Conservation (phyloP, 2,329 filamentous ascomycete genomes). For the Xylariaceae sp. region DNA sequence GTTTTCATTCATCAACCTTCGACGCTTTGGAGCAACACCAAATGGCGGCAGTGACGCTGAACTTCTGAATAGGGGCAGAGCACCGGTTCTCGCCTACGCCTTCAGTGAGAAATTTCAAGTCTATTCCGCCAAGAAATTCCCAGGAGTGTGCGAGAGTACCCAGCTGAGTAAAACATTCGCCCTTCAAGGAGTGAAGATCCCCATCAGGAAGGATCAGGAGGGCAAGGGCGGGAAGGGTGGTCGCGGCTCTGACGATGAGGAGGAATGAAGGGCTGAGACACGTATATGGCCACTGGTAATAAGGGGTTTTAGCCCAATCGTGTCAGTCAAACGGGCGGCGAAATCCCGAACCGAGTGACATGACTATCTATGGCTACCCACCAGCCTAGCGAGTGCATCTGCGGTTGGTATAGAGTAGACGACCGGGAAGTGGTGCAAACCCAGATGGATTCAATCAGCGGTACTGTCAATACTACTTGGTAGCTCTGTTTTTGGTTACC, state of each 20-base stretch:
- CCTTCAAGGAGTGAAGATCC: slow-evolving; percentile 93
- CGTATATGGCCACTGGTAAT: background rate
- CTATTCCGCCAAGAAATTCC: slow-evolving; percentile 97
- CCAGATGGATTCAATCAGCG: slow-evolving; percentile 12
- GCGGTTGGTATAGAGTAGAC: slow-evolving; percentile 23
- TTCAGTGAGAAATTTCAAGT: slow-evolving; percentile 93
- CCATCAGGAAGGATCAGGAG: slow-evolving; percentile 80
- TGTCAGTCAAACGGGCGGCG: too few relatives aligned
- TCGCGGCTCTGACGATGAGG: slow-evolving; percentile 53
- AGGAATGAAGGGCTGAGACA: slow-evolving; percentile 46
- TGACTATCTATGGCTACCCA: background rate
- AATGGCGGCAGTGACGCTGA: slow-evolving; percentile 47
- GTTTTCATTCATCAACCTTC: slow-evolving; percentile 85
- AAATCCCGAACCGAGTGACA: background rate
- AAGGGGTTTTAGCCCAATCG: too few relatives aligned
- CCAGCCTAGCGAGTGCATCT: background rate
- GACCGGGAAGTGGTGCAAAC: slow-evolving; percentile 8
- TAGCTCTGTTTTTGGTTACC: slow-evolving; percentile 3
- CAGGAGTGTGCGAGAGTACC: slow-evolving; percentile 94
- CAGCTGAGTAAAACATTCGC: slow-evolving; percentile 91
- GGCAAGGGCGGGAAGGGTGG: slow-evolving; percentile 52
- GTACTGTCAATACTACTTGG: background rate
- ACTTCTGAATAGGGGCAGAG: slow-evolving; percentile 73
- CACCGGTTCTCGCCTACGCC: slow-evolving; percentile 81
- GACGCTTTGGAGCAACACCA: slow-evolving; percentile 50